Evolutionary conservation across 1,284 basidiomycete genomes (phyloP), one percentile per base, ranked within the genome.

Genomic region (Blastosporella zonata): DNA sequence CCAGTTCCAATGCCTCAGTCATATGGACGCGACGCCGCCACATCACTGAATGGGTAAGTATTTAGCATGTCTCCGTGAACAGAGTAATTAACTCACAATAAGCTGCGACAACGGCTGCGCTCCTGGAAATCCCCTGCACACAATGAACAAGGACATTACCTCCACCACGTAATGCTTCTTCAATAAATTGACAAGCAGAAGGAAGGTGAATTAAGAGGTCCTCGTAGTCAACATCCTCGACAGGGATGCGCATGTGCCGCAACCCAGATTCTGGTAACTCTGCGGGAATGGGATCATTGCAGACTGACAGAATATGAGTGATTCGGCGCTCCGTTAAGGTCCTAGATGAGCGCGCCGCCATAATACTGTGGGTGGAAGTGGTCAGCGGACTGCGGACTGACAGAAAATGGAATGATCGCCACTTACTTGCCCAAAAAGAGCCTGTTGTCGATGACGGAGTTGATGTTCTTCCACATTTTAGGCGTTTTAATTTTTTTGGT

Each of bases 91-190:
- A 65, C 83, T 63, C 61, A 87, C 87, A 67, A 65, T 93, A 93
- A 29, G 90, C 92, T 45, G 90, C 84, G 51, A 93, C 82, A 25
- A 93, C 82, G 3, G 89, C 79, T 2, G 92, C 87, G 58, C 86
- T 87, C 54, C 92, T 78, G 50, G 87, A 90, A 43, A 92, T 74
- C 34, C 92, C 91, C 58, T 90, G 84, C 22, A 85, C 78, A 61
- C 90, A 91, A 64, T 94, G 90, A 12, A 95, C 90, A 38, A 95
- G 77, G 50, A 93, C 80, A 39, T 81, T 78, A 4, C 91, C 90
- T 36, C 82, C 82, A 12, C 69, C 65, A 27, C 70, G 67, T 41
- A 92, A 65, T 9, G 90, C 89, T 36, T 81, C 67, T 59, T 91
- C 79, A 59, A 95, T 93, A 66, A 92, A 94, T 41, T 74, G 80